Evolutionary conservation across 768 basidiomycete genomes (phyloP).

Genomic region (Kwoniella sp.): DNA sequence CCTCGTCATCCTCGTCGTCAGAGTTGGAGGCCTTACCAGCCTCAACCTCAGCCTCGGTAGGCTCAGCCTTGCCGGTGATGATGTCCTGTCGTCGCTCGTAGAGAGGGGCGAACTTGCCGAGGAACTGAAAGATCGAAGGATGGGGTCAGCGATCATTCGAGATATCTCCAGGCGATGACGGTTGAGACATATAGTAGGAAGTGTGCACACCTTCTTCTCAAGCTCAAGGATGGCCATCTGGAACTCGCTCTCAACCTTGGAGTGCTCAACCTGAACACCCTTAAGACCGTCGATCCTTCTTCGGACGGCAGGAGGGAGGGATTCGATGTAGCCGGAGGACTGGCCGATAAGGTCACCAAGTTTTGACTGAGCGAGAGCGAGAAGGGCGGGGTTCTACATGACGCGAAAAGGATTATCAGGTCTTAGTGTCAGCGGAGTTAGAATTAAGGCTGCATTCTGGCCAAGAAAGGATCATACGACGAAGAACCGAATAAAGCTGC

Average conservation of each 20-base stretch:
- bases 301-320: constrained; percentile 76
- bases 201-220: constrained; percentile 79
- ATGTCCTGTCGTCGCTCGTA: constrained; percentile 84
- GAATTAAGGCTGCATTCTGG: background rate
- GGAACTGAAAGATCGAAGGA: constrained; percentile 53
- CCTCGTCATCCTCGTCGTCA: constrained; percentile 71
- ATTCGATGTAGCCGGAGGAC: constrained; percentile 93
- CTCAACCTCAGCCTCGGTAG: constrained; percentile 78
- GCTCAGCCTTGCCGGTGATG: constrained; percentile 72
- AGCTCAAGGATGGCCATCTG: constrained; percentile 92
- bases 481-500: too few relatives aligned
- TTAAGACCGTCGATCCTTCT: constrained; percentile 86
- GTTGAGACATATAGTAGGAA: background rate
- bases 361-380: constrained; percentile 79
- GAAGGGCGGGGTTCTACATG: constrained; percentile 68
- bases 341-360: constrained; percentile 82
- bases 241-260: constrained; percentile 87
- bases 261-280: constrained; percentile 88
- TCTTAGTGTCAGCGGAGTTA: background rate
- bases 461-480: background rate
- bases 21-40: constrained; percentile 71
- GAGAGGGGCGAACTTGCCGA: constrained; percentile 64
- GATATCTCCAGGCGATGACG: too few relatives aligned
- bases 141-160: too few relatives aligned
- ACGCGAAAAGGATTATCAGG: background rate